Conservation (phyloP, 208 protist genomes). For the Wallacemonas sp. region DNA sequence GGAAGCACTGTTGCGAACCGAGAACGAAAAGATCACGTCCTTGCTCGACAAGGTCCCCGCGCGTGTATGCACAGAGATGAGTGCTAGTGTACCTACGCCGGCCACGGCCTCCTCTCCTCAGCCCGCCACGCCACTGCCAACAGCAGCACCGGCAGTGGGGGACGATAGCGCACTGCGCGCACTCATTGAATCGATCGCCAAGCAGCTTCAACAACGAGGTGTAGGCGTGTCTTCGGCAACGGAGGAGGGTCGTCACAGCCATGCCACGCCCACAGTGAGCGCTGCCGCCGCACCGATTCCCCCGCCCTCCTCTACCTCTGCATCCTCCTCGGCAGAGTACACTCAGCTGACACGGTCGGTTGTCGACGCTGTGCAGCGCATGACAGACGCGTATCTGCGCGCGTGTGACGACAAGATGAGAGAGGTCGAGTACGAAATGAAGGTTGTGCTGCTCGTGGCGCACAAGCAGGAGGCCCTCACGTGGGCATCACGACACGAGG, state of each 20-base stretch:
- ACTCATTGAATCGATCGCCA: slow-evolving; percentile 7
- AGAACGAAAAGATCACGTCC: slow-evolving; percentile 21
- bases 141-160: neutral
- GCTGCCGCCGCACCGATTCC: too few species aligned
- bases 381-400: slow-evolving; percentile 14
- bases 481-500: slow-evolving; percentile 37
- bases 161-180: neutral
- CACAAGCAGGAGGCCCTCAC: slow-evolving; percentile 22
- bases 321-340: neutral
- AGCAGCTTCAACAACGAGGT: slow-evolving; percentile 2
- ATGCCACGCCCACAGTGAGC: too few species aligned
- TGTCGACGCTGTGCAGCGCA: neutral
- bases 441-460: slow-evolving; percentile 26
- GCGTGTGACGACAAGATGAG: slow-evolving; percentile 13
- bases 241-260: too few species aligned
- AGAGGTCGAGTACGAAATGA: slow-evolving; percentile 31
- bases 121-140: neutral
- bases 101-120: neutral
- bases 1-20: slow-evolving; percentile 16
- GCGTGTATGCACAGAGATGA: slow-evolving; percentile 19
- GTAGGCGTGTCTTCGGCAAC: too few species aligned
- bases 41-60: slow-evolving; percentile 33
- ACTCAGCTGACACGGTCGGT: neutral
- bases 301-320: too few species aligned
- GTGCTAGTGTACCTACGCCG: neutral